Base-by-base conservation (phyloP, 2,329 filamentous ascomycete genomes). In the Plenodomus lindquistii region DNA sequence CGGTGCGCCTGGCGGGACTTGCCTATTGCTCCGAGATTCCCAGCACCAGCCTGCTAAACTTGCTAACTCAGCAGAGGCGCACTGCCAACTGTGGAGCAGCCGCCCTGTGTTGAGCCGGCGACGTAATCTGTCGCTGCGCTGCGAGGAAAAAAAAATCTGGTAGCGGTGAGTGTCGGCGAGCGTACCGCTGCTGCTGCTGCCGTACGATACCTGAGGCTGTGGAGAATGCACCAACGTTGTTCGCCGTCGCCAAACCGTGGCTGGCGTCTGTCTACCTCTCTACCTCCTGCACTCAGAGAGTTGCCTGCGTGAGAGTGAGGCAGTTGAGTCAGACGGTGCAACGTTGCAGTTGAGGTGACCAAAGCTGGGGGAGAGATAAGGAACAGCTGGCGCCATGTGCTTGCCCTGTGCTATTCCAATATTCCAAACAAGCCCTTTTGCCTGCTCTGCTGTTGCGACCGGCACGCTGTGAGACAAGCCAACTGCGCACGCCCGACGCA, bases 81-180 rank as follows among this genome's bases (percentile, higher is more conserved):
- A n/a, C n/a, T n/a, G n/a, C n/a, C n/a, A n/a, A n/a, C n/a, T 39
- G 54, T 57, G 56, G 56, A 55, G 56, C 54, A 39, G 42, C 41
- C 40, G 19, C 31, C 21, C 31, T 49, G 49, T 46, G 52, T 48
- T 48, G 57, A 57, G 53, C 39, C 34, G 50, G 21, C 50, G 43
- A 51, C 40, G 52, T 52, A 49, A 47, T 47, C 49, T 48, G 43
- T 40, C 46, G 22, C 40, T 19, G 47, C 52, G 52, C 49, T 46
- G 54, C 27, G 27, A 31, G 15, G 15, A 31, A 24, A 24, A 24
- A 24, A 54, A 57, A 57, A 53, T 49, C 56, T 51, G 53, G 54
- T 48, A 57, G 57, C 57, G 57, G 57, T 60, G 50, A 60, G 55
- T 48, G 57, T 60, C 57, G 57, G 57, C 57, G 50, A 60, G 49